Base-by-base conservation (phyloP, 2,329 filamentous ascomycete species). In the Ascochyta lentis region DNA sequence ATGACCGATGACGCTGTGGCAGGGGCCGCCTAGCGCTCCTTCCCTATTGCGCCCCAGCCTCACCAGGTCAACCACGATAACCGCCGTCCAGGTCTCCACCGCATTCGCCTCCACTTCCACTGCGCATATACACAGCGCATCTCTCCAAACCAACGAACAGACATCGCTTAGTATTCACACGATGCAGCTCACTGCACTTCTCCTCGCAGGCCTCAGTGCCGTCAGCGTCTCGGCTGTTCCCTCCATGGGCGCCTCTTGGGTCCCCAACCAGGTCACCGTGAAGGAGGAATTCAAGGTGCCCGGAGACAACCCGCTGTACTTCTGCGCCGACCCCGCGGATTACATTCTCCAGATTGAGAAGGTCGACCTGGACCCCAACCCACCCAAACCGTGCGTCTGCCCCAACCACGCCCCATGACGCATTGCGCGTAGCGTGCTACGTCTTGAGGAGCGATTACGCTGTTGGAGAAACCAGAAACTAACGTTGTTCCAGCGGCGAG, bases 321-420 rank as follows among this genome's bases (percentile, higher is more conserved):
- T 90, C 78, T 99, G 95, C 63, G 79, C 80, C 55, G 83, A 90
- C 59, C 90, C 91, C 54, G 77, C 78, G 44, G 76, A 86, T 47
- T 87, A 97, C 74, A 84, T 93, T 54, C 80, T 97, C 65, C 79
- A 80, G 39, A 92, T 99, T 69, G 81, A 92, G 61, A 85, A 84
- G 42, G 92, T 98, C 53, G 88, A 97, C 69, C 78, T 99, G 54
- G 72, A 77, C 33, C 95, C 95, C 13, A 98, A 97, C 77, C 95
- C 94, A 57, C 95, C 95, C 33, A 73, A 85, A 72, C 83, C 92
- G 94, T 98, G 86, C 71, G 90, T 84, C 34, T 58, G 10, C 33
- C 53, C 44, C 15, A 19, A 26, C 7, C 33, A 23, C 37, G 22
- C 19, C 19, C 34, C 16, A 16, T 35, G 33, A 35, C 15, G 15